phyloP scores from a whole-genome alignment of 176 grass and related monocot genomes.

The Ananas comosus region DNA sequence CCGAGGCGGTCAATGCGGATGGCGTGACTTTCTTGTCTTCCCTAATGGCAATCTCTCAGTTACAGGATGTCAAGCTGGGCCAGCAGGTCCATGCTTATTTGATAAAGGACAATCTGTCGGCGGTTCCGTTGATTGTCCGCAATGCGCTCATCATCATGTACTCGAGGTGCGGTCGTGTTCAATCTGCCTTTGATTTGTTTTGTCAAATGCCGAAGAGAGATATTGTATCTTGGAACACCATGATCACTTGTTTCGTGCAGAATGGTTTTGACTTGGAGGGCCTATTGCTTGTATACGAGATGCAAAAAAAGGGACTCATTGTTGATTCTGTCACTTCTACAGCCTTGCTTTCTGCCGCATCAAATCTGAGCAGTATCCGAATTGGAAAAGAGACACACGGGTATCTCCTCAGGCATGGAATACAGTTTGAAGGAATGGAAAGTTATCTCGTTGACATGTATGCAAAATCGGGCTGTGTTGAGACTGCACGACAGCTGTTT shows the following conservation, averaged over 20 bases:
- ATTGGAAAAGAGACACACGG: slow-evolving; percentile 78
- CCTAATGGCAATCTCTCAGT: slow-evolving; percentile 55
- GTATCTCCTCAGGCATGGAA: slow-evolving; percentile 59
- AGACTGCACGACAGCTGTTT: slow-evolving; percentile 64
- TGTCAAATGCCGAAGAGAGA: slow-evolving; percentile 62
- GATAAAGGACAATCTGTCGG: slow-evolving; percentile 34
- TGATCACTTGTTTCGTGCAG: slow-evolving; percentile 81
- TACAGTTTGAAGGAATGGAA: slow-evolving; percentile 64
- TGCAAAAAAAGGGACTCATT: slow-evolving; percentile 66
- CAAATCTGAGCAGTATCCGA: slow-evolving; percentile 54
- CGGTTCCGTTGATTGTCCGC: slow-evolving; percentile 54
- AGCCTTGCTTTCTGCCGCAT: slow-evolving; percentile 72
- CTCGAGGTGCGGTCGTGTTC: slow-evolving; percentile 53
- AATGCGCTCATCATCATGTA: slow-evolving; percentile 86
- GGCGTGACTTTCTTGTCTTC: slow-evolving; percentile 69
- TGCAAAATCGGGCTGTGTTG: slow-evolving; percentile 54
- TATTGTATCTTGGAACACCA: slow-evolving; percentile 91
- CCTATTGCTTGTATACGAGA: slow-evolving; percentile 54
- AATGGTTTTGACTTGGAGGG: slow-evolving; percentile 81
- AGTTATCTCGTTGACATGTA: slow-evolving; percentile 99
- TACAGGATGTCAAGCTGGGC: slow-evolving; percentile 58
- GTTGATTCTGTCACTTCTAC: slow-evolving; percentile 61
- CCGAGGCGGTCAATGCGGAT: slow-evolving; percentile 33
- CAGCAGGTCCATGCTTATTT: slow-evolving; percentile 69
- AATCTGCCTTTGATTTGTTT: slow-evolving; percentile 65